Evolutionary conservation across 2,329 filamentous ascomycete species (phyloP), one percentile per base, ranked within the genome.

Genomic region (Leptographium flavum): DNA sequence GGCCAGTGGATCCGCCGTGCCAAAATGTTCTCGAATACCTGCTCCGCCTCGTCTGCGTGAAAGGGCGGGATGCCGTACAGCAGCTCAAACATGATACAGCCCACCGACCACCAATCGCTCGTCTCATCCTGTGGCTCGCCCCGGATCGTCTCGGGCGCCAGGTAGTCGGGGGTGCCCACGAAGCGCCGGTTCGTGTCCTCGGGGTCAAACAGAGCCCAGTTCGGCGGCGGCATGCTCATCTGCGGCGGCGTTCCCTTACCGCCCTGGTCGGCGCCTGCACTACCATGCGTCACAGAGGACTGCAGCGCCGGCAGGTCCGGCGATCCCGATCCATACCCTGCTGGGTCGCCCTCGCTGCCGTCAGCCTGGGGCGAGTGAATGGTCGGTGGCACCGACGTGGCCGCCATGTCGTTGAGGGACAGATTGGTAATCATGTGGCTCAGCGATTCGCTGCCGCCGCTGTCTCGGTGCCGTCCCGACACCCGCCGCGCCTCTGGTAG

Each of bases 21-120:
- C 32, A 98, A 67, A 49, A 98, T 98, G 55, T 98, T 98, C 55
- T 95, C 86, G 57, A 98, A 98, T 1, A 98, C 92, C 54, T 92
- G 74, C 55, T 98, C 92, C 0, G 92, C 87, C 40, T 88, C 87
- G 19, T 73, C 70, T 1, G 87, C 92, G 60, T 96, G 87, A 62
- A 98, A 98, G 1, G 92, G 92, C 1, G 92, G 92, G 47, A 86
- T 82, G 1, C 92, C 92, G 57, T 86, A 96, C 3, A 98, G 67
- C 53, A 94, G 95, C 57, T 98, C 92, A 56, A 95, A 98, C 62
- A 96, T 68, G 54, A 98, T 96, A 60, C 93, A 98, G 1, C 92
- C 92, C n/a, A 98, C 73, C 21, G 92, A 96, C 92, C 92, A 98
- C 92, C 92, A 98, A 77, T 98, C 92, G 58, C 92, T 96, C 53